These are phyloP conservation scores for Kockovaella imperatae DNA, from an alignment of 768 basidiomycete genomes.

Conservation along the genomic window DNA sequence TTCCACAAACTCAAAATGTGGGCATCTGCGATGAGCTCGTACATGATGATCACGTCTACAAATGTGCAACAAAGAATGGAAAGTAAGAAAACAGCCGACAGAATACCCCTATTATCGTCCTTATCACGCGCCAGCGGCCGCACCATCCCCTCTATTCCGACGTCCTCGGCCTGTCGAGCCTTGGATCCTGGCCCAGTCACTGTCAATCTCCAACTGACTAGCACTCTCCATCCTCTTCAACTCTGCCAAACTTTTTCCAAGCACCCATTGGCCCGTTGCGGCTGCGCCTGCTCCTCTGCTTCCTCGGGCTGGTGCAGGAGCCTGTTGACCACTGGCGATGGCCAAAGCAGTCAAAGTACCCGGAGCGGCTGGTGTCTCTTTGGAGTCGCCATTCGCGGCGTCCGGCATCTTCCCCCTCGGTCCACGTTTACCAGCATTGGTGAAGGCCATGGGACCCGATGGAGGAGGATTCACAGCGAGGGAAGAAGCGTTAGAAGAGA, in stretches of 20 bases:
- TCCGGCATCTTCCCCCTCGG: conserved; percentile 22
- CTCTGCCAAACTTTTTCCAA: conserved; percentile 38
- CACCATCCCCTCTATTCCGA: conserved; percentile 27
- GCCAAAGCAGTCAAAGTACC: conserved; percentile 34
- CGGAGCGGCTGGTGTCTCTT: conserved; percentile 19
- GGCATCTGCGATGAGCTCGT: no score
- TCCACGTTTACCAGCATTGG: conserved; percentile 23
- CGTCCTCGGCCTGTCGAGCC: conserved; percentile 22
- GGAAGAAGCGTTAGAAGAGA: conserved; percentile 30
- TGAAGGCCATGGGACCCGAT: conserved; percentile 7
- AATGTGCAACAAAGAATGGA: no score
- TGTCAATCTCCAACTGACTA: conserved; percentile 30
- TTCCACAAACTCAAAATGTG: no score
- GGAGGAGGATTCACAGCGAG: conserved; percentile 27
- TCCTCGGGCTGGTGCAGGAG: conserved; percentile 3
- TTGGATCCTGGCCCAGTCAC: conserved; percentile 40
- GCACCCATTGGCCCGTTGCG: conserved; percentile 18
- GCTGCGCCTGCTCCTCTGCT: conserved; percentile 24
- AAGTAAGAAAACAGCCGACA: no score
- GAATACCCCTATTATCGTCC: no score
- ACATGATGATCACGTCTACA: no score
- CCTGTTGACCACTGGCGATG: conserved; percentile 27
- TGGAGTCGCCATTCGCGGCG: conserved; percentile 5
- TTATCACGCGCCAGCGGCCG: no score
- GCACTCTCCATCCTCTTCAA: conserved; percentile 31